phyloP scores from a whole-genome alignment of 768 basidiomycete species.

The Pisolithus microcarpus region DNA sequence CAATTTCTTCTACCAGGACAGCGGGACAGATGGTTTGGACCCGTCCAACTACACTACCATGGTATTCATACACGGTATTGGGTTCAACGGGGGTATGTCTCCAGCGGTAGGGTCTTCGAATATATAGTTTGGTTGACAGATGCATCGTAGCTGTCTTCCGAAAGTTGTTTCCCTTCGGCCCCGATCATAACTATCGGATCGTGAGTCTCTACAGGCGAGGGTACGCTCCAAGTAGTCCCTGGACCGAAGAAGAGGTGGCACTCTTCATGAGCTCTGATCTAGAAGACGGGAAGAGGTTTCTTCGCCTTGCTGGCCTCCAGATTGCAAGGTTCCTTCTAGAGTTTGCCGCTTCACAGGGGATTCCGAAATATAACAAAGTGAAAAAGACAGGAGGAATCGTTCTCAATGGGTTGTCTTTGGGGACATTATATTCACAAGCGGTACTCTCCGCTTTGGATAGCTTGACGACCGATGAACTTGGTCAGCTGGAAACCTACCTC shows the following conservation, averaged over 20 bases:
- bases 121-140: not conserved
- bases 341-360: constrained; percentile 1
- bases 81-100: constrained; percentile 5
- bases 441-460: constrained; percentile 5
- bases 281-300: constrained; percentile 1
- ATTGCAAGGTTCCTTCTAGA: constrained; percentile 5
- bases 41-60: constrained; percentile 4
- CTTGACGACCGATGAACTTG: constrained; percentile 1
- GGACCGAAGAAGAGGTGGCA: constrained; percentile 1
- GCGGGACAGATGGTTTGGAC: not conserved
- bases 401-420: constrained; percentile 8
- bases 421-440: constrained; percentile 1
- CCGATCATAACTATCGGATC: constrained; percentile 2
- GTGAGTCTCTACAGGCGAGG: constrained; percentile 7
- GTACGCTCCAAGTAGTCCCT: constrained; percentile 2
- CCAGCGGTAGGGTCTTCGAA: no score
- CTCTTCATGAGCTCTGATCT: not conserved
- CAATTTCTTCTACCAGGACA: constrained; percentile 4
- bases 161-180: constrained; percentile 3
- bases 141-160: constrained; percentile 4
- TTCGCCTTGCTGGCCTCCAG: constrained; percentile 3
- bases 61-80: constrained; percentile 5
- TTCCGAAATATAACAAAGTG: not conserved
- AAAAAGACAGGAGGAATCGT: constrained; percentile 1
- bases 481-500: constrained; percentile 1